phyloP scores from a whole-genome alignment of 495 filamentous ascomycete genomes.

The Lasiosphaeria miniovina region DNA sequence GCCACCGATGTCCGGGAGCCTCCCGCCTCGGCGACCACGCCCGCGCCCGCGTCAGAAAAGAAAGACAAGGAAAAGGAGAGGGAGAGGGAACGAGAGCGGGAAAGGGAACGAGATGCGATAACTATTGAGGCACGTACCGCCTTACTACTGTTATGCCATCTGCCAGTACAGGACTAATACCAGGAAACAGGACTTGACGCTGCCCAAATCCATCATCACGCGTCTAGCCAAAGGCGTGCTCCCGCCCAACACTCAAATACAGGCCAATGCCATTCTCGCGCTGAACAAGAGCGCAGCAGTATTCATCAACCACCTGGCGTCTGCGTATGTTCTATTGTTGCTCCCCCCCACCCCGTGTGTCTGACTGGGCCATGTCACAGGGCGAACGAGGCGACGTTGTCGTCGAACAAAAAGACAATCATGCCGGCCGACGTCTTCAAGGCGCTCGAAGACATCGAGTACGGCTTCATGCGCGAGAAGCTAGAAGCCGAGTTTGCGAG shows the following conservation, averaged over 20 bases:
- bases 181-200: constrained; percentile 75
- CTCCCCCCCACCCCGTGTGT: neutral
- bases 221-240: constrained; percentile 94
- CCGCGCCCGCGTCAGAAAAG: constrained; percentile 10
- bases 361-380: constrained; percentile 38
- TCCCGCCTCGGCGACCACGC: constrained; percentile 7
- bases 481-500: constrained; percentile 62
- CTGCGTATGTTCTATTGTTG: constrained; percentile 58
- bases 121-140: constrained; percentile 39
- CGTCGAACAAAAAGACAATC: constrained; percentile 77
- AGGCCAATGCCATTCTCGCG: constrained; percentile 87
- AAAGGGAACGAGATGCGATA: constrained; percentile 31
- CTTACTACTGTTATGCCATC: neutral
- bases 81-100: constrained; percentile 24
- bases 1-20: constrained; percentile 15
- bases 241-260: constrained; percentile 91
- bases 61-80: constrained; percentile 26
- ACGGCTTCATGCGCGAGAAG: constrained; percentile 66
- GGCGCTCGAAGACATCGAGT: constrained; percentile 80
- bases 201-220: constrained; percentile 91
- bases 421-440: constrained; percentile 78
- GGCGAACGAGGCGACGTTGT: constrained; percentile 69
- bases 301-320: constrained; percentile 86
- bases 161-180: neutral
- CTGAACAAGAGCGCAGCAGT: constrained; percentile 92